A percentile compares a stretch with the other conserved stretches of the same genome.
Evolutionary conservation across 2,329 filamentous ascomycete species (phyloP).

Genomic region (Teratosphaeria destructans): DNA sequence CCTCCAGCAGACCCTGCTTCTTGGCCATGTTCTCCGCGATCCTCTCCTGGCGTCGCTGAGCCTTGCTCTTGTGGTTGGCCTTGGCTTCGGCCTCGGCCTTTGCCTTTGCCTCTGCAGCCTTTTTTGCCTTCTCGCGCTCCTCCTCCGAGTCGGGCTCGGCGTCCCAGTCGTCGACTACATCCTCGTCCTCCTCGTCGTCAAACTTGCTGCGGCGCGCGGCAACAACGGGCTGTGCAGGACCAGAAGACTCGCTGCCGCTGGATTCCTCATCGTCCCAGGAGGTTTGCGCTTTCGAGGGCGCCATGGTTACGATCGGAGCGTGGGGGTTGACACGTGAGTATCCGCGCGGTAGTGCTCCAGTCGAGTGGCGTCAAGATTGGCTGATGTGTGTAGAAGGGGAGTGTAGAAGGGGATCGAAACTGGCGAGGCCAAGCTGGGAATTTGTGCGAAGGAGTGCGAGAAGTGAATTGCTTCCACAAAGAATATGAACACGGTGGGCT

Average conservation of each 20-base stretch:
- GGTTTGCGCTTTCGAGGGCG: conserved; percentile 18
- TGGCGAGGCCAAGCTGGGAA: not conserved
- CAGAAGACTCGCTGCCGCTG: conserved; percentile 30
- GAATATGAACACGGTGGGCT: not conserved
- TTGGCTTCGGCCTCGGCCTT: conserved; percentile 83
- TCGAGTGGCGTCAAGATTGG: not conserved
- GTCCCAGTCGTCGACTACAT: conserved; percentile 96
- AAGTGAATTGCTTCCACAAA: not conserved
- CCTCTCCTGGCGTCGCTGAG: conserved; percentile 74
- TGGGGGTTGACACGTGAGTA: not conserved
- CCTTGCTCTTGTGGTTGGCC: conserved; percentile 82
- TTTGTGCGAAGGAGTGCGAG: not conserved
- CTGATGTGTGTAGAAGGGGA: not conserved
- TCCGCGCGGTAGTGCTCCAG: not conserved
- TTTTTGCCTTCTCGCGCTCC: conserved; percentile 89
- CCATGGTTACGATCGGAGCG: conserved; percentile 21
- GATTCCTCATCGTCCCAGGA: conserved; percentile 45
- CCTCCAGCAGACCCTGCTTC: conserved; percentile 46
- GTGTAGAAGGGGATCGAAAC: not conserved
- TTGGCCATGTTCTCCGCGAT: conserved; percentile 48
- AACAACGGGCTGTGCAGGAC: conserved; percentile 34
- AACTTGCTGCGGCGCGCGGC: conserved; percentile 55
- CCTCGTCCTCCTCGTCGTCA: conserved; percentile 71
- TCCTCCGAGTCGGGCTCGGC: conserved; percentile 93
- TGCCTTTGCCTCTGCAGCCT: conserved; percentile 73